Percentiles rank a stretch among this genome's conserved stretches.
phyloP scores from a whole-genome alignment of 1,284 basidiomycete genomes.

The Heterobasidion irregulare region DNA sequence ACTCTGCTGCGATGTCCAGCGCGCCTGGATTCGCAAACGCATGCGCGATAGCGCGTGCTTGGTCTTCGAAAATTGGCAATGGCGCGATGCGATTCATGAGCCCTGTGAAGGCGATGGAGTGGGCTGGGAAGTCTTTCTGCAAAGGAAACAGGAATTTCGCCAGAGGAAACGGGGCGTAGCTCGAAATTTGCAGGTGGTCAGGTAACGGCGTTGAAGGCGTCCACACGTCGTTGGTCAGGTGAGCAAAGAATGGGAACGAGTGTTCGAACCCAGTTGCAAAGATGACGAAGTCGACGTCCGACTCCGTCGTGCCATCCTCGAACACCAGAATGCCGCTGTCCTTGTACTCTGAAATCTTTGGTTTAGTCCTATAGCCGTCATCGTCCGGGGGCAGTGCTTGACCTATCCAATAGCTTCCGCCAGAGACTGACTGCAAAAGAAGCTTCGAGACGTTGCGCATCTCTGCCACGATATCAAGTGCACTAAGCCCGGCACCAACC shows the following conservation, averaged over 20 bases:
- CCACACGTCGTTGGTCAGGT: constrained; percentile 24
- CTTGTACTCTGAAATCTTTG: constrained; percentile 32
- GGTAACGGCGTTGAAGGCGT: constrained; percentile 37
- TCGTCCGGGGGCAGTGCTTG: constrained; percentile 17
- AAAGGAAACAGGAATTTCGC: constrained; percentile 43
- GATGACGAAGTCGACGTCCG: constrained; percentile 50
- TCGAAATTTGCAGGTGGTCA: constrained; percentile 51
- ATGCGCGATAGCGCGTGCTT: constrained; percentile 48
- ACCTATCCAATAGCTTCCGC: constrained; percentile 17
- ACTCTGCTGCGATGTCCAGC: constrained; percentile 41
- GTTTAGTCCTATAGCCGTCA: constrained; percentile 33
- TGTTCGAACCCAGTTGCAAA: constrained; percentile 70
- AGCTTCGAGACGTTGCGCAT: constrained; percentile 26
- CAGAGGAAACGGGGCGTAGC: constrained; percentile 57
- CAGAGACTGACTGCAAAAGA: constrained; percentile 53
- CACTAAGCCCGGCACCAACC: constrained; percentile 65
- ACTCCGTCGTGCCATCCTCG: constrained; percentile 47
- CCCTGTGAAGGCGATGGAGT: constrained; percentile 56
- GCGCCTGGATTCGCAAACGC: constrained; percentile 41
- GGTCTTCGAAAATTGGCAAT: constrained; percentile 60
- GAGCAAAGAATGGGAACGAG: constrained; percentile 55
- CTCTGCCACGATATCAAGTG: constrained; percentile 55
- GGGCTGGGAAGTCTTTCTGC: constrained; percentile 35
- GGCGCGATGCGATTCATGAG: constrained; percentile 49
- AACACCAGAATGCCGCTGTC: constrained; percentile 45